Evolutionary conservation across 768 basidiomycete species (phyloP).

Genomic region (Tubosaeta sp.): DNA sequence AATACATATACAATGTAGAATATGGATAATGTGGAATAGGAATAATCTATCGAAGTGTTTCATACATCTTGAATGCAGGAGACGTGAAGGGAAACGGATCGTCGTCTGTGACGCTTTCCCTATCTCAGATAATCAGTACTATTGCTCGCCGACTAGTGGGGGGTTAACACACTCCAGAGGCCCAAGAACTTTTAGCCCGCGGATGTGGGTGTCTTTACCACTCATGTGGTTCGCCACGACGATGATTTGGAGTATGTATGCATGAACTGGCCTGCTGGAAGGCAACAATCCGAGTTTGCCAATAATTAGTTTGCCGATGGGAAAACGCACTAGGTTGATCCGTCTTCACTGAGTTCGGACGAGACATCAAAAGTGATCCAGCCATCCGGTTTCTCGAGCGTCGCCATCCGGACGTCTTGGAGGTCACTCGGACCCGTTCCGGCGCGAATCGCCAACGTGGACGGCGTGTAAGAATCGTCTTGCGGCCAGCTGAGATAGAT

Average conservation of each 20-base stretch:
- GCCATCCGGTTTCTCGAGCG: slow-evolving; percentile 87
- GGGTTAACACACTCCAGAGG: slow-evolving; percentile 61
- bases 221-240: slow-evolving; percentile 95
- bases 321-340: slow-evolving; percentile 65
- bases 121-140: slow-evolving; percentile 14
- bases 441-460: slow-evolving; percentile 83
- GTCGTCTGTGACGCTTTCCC: slow-evolving; percentile 48
- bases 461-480: slow-evolving; percentile 97
- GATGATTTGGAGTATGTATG: slow-evolving; percentile 87
- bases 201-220: slow-evolving; percentile 97
- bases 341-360: slow-evolving; percentile 73
- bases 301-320: not conserved
- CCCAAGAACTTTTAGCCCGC: slow-evolving; percentile 84
- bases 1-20: slow-evolving; percentile 25
- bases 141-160: not conserved
- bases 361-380: slow-evolving; percentile 90
- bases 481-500: slow-evolving; percentile 73
- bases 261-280: slow-evolving; percentile 76
- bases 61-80: slow-evolving; percentile 69
- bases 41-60: slow-evolving; percentile 58
- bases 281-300: not conserved
- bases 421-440: slow-evolving; percentile 90
- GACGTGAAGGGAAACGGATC: slow-evolving; percentile 72
- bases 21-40: slow-evolving; percentile 21
- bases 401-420: slow-evolving; percentile 84